Evolutionary conservation across 2,329 filamentous ascomycete genomes (phyloP).

Genomic region (Fusarium brevicatenulatum): DNA sequence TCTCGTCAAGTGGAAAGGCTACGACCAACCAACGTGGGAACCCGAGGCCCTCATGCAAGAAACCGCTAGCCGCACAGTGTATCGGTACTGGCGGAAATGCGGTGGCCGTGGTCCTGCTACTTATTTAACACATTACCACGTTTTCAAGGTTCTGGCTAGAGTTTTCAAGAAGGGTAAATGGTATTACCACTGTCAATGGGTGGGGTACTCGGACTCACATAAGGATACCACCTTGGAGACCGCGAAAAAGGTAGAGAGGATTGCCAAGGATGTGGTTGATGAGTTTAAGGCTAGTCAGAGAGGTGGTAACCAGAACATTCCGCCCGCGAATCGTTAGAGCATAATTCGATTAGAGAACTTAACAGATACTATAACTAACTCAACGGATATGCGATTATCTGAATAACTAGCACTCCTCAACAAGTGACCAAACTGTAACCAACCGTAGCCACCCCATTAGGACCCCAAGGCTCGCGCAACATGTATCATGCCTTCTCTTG

Average conservation of each 20-base stretch:
- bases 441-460: too few relatives aligned
- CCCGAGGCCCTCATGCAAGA: neutral
- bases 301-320: accelerated
- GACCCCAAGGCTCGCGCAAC: too few relatives aligned
- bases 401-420: too few relatives aligned
- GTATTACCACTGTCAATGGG: neutral
- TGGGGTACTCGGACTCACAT: neutral
- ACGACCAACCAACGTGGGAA: neutral
- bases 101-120: neutral
- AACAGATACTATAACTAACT: too few relatives aligned
- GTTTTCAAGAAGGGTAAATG: neutral
- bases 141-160: neutral
- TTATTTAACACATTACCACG: neutral
- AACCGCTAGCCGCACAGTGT: neutral
- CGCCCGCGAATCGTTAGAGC: accelerated
- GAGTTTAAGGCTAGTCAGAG: neutral
- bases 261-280: neutral
- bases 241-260: neutral
- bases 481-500: too few relatives aligned
- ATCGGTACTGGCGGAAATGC: neutral
- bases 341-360: too few relatives aligned
- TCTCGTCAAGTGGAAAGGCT: neutral
- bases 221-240: neutral
- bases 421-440: too few relatives aligned
- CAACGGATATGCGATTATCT: too few relatives aligned